phyloP scores from a whole-genome alignment of 768 basidiomycete genomes.

The Leccinum subgranulosum region DNA sequence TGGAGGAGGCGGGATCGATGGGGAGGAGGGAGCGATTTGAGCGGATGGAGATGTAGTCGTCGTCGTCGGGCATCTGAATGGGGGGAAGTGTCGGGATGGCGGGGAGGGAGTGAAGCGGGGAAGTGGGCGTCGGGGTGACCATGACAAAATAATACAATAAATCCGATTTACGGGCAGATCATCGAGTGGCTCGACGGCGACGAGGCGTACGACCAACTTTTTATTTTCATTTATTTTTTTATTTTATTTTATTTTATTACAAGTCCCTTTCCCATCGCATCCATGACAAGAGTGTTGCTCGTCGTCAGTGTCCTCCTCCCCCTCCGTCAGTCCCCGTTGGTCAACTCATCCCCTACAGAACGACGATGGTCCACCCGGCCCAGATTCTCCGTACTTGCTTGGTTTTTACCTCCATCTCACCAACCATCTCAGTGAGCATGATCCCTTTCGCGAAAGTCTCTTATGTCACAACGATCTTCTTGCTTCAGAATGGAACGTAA shows the following conservation, averaged over 20 bases:
- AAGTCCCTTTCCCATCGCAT: background rate
- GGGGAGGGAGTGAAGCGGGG: constrained; percentile 28
- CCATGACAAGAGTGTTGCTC: constrained; percentile 36
- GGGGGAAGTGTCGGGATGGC: constrained; percentile 44
- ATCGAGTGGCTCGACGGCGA: constrained; percentile 11
- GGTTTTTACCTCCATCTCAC: constrained; percentile 65
- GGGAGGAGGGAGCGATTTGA: constrained; percentile 29
- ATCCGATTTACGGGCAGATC: constrained; percentile 9
- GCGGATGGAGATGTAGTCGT: constrained; percentile 20
- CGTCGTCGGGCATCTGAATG: constrained; percentile 39
- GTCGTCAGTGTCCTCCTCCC: constrained; percentile 35
- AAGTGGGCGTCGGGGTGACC: constrained; percentile 13
- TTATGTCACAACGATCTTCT: constrained; percentile 4
- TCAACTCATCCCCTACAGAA: constrained; percentile 45
- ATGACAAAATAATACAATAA: constrained; percentile 17
- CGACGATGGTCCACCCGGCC: constrained; percentile 78
- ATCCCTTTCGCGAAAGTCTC: constrained; percentile 6
- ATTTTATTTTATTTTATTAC: background rate
- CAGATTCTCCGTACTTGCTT: constrained; percentile 73
- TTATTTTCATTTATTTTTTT: background rate
- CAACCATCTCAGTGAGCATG: constrained; percentile 52
- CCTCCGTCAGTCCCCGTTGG: background rate
- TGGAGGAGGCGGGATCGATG: constrained; percentile 43
- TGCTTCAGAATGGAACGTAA: constrained; percentile 67
- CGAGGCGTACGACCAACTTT: constrained; percentile 3